A percentile compares a stretch with the other conserved stretches of the same genome.
These are phyloP conservation scores for Apiospora marii DNA, from an alignment of 2,329 filamentous ascomycete genomes.

Conservation along the genomic window DNA sequence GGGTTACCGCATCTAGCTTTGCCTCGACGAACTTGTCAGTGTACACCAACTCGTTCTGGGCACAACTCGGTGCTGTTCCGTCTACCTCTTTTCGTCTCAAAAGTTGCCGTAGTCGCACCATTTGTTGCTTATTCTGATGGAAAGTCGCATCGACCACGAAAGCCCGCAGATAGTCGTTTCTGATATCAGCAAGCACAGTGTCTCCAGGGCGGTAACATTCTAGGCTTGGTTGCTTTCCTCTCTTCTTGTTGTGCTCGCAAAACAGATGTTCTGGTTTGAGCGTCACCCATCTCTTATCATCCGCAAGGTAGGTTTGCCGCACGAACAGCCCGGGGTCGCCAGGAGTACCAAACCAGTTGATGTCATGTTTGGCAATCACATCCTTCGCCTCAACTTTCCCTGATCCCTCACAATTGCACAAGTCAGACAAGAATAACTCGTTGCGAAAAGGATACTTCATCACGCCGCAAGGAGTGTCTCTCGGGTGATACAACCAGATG, in stretches of 20 bases:
- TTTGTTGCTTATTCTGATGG: slow-evolving; percentile 34
- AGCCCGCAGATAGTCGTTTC: slow-evolving; percentile 59
- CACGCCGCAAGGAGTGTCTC: slow-evolving; percentile 73
- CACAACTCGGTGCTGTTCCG: slow-evolving; percentile 37
- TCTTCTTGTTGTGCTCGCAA: slow-evolving; percentile 49
- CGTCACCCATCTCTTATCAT: slow-evolving; percentile 68
- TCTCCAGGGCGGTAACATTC: slow-evolving; percentile 59
- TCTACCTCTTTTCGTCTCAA: slow-evolving; percentile 56
- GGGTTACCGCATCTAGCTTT: slow-evolving; percentile 51
- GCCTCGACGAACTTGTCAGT: slow-evolving; percentile 43
- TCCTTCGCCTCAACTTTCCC: slow-evolving; percentile 60
- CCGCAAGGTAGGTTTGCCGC: slow-evolving; percentile 71
- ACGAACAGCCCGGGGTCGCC: slow-evolving; percentile 67
- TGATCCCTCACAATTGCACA: slow-evolving; percentile 70
- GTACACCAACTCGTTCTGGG: slow-evolving; percentile 59
- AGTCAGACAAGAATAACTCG: slow-evolving; percentile 79
- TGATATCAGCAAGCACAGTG: slow-evolving; percentile 59
- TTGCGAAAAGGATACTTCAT: slow-evolving; percentile 75
- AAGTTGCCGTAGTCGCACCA: slow-evolving; percentile 59
- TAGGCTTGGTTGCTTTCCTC: slow-evolving; percentile 16
- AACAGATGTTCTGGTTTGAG: slow-evolving; percentile 61
- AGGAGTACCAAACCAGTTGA: slow-evolving; percentile 65
- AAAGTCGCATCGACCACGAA: slow-evolving; percentile 61
- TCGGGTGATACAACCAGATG: slow-evolving; percentile 76
- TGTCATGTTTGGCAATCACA: slow-evolving; percentile 62